phyloP scores from a whole-genome alignment of 139 green algal species.

The Micractinium sp. region DNA sequence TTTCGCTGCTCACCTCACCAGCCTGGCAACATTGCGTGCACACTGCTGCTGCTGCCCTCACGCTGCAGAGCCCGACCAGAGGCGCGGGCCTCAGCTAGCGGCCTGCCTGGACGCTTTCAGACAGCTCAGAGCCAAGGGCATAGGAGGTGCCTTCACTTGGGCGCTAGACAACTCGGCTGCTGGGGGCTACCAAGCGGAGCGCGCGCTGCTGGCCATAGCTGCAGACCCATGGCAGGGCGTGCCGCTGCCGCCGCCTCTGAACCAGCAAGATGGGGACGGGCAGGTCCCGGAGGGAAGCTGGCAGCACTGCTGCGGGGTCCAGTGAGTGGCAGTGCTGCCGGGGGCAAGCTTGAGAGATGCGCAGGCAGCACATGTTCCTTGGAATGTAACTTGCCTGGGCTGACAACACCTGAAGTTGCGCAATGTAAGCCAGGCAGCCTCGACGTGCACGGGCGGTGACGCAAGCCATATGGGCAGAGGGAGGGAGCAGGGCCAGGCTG shows the following conservation, averaged over 20 bases:
- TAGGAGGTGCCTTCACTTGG: constrained; percentile 21
- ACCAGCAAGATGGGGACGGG: neutral
- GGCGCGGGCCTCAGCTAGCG: constrained; percentile 6
- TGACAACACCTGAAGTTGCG: no score
- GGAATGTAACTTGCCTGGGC: no score
- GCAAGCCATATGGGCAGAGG: no score
- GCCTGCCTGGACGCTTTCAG: neutral
- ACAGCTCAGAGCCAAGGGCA: neutral
- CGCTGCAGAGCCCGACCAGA: constrained; percentile 12
- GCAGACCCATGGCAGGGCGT: neutral
- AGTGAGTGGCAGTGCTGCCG: no score
- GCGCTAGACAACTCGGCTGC: constrained; percentile 13
- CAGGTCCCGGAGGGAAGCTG: neutral
- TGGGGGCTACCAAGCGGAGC: constrained; percentile 4
- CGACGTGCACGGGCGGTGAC: no score
- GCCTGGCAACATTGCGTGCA: neutral
- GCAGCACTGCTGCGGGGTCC: neutral
- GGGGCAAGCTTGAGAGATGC: no score
- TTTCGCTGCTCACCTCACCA: no score
- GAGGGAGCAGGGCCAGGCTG: no score
- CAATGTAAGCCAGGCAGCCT: no score
- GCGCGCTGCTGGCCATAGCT: constrained; percentile 3
- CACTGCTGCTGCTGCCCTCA: neutral
- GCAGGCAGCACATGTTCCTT: no score
- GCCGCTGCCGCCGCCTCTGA: neutral